Percentiles rank a stretch among this genome's conserved stretches.
Evolutionary conservation across 1,284 basidiomycete species (phyloP).

Genomic region (Pseudomicrostroma phylloplanum): DNA sequence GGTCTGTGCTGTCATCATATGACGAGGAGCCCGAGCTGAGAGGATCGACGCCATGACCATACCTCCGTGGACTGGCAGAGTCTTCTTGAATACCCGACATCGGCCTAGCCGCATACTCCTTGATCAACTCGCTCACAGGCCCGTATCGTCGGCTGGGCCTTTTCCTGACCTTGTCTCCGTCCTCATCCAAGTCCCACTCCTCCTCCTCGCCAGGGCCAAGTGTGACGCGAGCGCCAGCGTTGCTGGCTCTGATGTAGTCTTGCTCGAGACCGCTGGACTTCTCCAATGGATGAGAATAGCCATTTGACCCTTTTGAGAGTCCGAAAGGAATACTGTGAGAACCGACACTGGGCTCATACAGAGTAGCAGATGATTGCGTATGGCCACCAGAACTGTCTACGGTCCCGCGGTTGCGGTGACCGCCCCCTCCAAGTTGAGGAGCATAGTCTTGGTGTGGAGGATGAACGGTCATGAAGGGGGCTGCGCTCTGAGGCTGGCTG

Average conservation of each 20-base stretch:
- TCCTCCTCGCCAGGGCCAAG: neutral
- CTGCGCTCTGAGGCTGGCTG: neutral
- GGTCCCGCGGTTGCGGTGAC: neutral
- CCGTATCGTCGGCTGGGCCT: slow-evolving; percentile 27
- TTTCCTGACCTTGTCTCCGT: slow-evolving; percentile 3
- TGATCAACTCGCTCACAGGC: slow-evolving; percentile 30
- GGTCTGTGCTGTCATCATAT: neutral
- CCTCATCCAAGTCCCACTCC: slow-evolving; percentile 4
- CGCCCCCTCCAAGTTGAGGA: neutral
- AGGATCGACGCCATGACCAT: neutral
- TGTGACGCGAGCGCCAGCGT: neutral
- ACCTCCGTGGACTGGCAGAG: slow-evolving; percentile 5
- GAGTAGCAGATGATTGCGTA: neutral
- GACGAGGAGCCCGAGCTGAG: neutral
- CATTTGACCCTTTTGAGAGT: neutral
- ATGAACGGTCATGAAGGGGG: neutral
- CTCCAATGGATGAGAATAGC: neutral
- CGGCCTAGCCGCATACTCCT: slow-evolving; percentile 23
- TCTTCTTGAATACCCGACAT: slow-evolving; percentile 7
- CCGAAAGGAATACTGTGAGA: neutral
- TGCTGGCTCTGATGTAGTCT: too few relatives aligned
- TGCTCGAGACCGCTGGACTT: neutral
- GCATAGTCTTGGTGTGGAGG: neutral
- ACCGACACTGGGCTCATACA: slow-evolving; percentile 1
- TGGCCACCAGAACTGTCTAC: neutral